Evolutionary conservation across 1,284 basidiomycete genomes (phyloP).

Genomic region (Ceratobasidium sp.): DNA sequence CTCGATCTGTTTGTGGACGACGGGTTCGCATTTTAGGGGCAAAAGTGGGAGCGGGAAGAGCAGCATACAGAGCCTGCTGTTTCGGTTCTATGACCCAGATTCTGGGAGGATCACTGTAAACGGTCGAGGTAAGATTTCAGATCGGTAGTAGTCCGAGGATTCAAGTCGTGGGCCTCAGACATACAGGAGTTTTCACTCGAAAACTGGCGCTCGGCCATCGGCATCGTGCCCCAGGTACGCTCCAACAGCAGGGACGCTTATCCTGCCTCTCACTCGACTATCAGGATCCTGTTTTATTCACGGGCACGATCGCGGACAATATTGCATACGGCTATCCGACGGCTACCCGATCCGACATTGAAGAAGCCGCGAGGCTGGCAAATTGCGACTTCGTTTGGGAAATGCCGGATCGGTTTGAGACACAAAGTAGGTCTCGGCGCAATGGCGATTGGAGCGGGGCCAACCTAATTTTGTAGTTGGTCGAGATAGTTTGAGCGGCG

Average conservation of each 20-base stretch:
- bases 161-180: slow-evolving; percentile 62
- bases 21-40: slow-evolving; percentile 66
- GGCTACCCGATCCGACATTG: slow-evolving; percentile 85
- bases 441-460: slow-evolving; percentile 46
- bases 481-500: slow-evolving; percentile 79
- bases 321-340: slow-evolving; percentile 88
- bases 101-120: slow-evolving; percentile 86
- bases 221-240: slow-evolving; percentile 82
- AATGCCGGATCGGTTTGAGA: slow-evolving; percentile 88
- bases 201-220: slow-evolving; percentile 89
- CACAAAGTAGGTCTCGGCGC: slow-evolving; percentile 67
- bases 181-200: slow-evolving; percentile 85
- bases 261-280: background rate
- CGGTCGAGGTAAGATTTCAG: slow-evolving; percentile 75
- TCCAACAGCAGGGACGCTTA: background rate
- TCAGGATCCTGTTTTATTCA: slow-evolving; percentile 82
- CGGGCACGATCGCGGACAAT: slow-evolving; percentile 92
- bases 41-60: slow-evolving; percentile 93
- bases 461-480: slow-evolving; percentile 67
- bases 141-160: background rate
- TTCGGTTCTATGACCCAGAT: slow-evolving; percentile 94
- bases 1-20: slow-evolving; percentile 21
- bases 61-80: slow-evolving; percentile 87
- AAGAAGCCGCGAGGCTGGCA: slow-evolving; percentile 87
- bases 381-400: slow-evolving; percentile 97